Percentiles rank a stretch among this genome's conserved stretches.
Evolutionary conservation across 148 eudicot genomes (phyloP).

Genomic region (Rheum nobile): DNA sequence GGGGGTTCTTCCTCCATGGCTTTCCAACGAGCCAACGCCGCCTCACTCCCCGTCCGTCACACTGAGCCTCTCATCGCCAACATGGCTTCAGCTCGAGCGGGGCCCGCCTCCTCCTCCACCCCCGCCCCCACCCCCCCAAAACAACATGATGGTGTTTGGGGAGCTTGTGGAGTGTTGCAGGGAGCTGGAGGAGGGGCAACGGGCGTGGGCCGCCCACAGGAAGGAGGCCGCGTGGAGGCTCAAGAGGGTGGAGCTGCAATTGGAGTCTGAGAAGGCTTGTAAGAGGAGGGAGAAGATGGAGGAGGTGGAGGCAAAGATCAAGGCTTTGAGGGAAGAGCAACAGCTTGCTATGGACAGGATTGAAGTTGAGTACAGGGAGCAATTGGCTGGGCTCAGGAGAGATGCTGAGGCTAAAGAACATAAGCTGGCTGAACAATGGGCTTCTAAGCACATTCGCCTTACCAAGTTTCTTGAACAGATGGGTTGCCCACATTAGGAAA

Average conservation of each 20-base stretch:
- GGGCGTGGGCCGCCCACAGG: conserved; percentile 59
- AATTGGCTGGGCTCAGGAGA: conserved; percentile 53
- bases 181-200: conserved; percentile 78
- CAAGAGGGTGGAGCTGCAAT: conserved; percentile 67
- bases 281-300: conserved; percentile 61
- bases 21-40: conserved; percentile 26
- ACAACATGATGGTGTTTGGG: conserved; percentile 26
- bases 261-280: conserved; percentile 63
- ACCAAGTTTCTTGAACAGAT: conserved; percentile 64
- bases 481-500: conserved; percentile 25
- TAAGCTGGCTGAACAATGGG: conserved; percentile 84
- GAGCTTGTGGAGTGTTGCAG: conserved; percentile 59
- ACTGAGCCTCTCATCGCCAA: conserved; percentile 50
- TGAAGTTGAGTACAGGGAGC: conserved; percentile 73
- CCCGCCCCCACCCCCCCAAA: background rate
- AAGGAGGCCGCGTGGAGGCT: conserved; percentile 90
- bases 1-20: conserved; percentile 90
- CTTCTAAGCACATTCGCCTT: conserved; percentile 54
- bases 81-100: conserved; percentile 35
- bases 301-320: conserved; percentile 61
- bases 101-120: conserved; percentile 2
- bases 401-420: conserved; percentile 90
- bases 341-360: conserved; percentile 48
- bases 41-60: conserved; percentile 69
- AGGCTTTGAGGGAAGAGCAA: conserved; percentile 66